A percentile compares a stretch with the other conserved stretches of the same genome.
These are phyloP conservation scores for Coemansia sp. DNA, from an alignment of 192 early-diverging fungal species.

Conservation along the genomic window DNA sequence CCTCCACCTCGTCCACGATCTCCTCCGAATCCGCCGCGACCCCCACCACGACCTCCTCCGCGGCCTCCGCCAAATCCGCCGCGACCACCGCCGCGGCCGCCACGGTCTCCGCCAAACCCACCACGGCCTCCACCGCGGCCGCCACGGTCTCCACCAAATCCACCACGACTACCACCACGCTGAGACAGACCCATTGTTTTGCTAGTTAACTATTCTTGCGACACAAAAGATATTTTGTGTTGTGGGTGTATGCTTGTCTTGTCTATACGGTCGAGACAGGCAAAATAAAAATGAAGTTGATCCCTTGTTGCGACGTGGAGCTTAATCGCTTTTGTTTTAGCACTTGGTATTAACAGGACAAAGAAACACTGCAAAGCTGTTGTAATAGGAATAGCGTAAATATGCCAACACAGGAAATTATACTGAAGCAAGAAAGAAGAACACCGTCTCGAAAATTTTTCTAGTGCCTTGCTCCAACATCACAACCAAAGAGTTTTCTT, in stretches of 20 bases:
- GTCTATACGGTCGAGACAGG: slow-evolving; percentile 4
- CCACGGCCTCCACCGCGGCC: slow-evolving; percentile 49
- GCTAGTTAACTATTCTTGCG: slow-evolving; percentile 26
- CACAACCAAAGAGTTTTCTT: neutral
- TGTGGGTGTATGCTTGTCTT: neutral
- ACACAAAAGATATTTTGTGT: neutral
- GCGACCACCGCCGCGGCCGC: slow-evolving; percentile 38
- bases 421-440: no score
- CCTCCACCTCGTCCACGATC: slow-evolving; percentile 41
- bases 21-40: slow-evolving; percentile 54
- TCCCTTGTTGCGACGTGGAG: neutral
- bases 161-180: slow-evolving; percentile 45
- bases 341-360: neutral
- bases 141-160: slow-evolving; percentile 28
- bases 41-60: slow-evolving; percentile 25
- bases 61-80: slow-evolving; percentile 39
- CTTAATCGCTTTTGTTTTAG: neutral
- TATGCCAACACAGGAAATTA: neutral
- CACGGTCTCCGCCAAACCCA: slow-evolving; percentile 31
- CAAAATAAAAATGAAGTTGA: neutral
- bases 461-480: neutral
- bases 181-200: slow-evolving; percentile 57
- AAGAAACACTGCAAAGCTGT: neutral
- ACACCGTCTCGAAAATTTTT: neutral
- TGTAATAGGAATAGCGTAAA: neutral